Percentiles rank a stretch among this genome's conserved stretches.
These are phyloP conservation scores for Ceratocystis harringtonii DNA, from an alignment of 2,329 filamentous ascomycete genomes.

Conservation along the genomic window DNA sequence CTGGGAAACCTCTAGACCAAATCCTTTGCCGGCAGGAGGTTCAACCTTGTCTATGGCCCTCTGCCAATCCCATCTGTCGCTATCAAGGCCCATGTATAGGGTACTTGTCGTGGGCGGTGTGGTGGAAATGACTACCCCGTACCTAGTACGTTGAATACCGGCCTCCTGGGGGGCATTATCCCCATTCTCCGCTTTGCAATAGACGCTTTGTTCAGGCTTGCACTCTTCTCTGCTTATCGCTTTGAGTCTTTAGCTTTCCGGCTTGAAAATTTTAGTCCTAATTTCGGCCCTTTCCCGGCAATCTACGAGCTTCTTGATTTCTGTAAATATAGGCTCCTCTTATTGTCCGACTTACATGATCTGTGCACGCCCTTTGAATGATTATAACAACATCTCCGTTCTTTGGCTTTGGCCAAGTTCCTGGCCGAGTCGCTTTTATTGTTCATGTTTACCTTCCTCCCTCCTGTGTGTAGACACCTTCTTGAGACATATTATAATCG, in stretches of 20 bases:
- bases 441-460: background rate
- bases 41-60: background rate
- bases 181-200: background rate
- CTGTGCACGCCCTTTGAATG: slow-evolving; percentile 3
- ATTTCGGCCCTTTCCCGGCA: slow-evolving; percentile 6
- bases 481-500: background rate
- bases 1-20: background rate
- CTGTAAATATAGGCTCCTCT: slow-evolving; percentile 1
- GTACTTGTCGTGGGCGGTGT: background rate
- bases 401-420: background rate
- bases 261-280: slow-evolving; percentile 4
- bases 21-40: background rate
- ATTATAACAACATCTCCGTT: background rate
- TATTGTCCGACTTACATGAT: slow-evolving; percentile 4
- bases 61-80: background rate
- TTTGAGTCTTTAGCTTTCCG: background rate
- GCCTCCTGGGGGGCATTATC: background rate
- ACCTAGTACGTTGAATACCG: background rate
- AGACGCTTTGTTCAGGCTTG: background rate
- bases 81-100: background rate
- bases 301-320: background rate
- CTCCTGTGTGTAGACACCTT: background rate
- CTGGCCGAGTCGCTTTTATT: background rate
- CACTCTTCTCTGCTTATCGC: background rate
- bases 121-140: background rate